phyloP scores from a whole-genome alignment of 129 eudicot species.

The Glebionis coronaria region DNA sequence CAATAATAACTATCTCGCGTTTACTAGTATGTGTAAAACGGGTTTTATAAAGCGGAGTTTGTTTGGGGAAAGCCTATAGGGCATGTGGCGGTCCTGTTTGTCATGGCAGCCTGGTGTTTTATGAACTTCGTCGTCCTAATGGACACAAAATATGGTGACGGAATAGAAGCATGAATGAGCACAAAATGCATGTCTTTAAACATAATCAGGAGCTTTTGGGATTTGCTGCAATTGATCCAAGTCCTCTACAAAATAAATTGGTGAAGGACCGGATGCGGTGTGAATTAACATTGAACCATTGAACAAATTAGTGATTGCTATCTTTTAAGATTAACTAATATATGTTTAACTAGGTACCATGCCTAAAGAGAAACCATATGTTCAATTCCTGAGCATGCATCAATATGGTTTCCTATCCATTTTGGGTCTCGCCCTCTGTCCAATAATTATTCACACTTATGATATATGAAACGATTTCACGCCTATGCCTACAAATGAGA shows the following conservation, averaged over 20 bases:
- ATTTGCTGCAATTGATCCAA: conserved; percentile 49
- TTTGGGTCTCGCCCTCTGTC: not conserved
- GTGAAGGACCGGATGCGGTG: not conserved
- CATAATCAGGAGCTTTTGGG: conserved; percentile 33
- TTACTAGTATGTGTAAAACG: conserved; percentile 72
- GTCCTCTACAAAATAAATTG: conserved; percentile 36
- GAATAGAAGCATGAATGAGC: conserved; percentile 81
- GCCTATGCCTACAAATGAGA: no score
- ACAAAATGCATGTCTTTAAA: conserved; percentile 39
- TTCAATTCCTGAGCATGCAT: not conserved
- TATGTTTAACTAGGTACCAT: no score
- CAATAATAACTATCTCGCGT: conserved; percentile 24
- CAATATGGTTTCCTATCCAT: not conserved
- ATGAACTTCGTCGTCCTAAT: conserved; percentile 53
- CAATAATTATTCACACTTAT: no score
- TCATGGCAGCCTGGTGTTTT: conserved; percentile 34
- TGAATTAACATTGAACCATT: not conserved
- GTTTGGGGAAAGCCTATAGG: no score
- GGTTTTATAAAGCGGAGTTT: conserved; percentile 59
- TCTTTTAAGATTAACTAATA: no score
- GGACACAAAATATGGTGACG: conserved; percentile 56
- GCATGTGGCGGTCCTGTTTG: conserved; percentile 52
- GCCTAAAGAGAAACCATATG: not conserved
- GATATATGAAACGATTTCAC: no score
- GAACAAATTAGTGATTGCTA: not conserved